Percentiles rank a stretch among this genome's conserved stretches.
Conservation (phyloP, 352 stramenopile species). For the Ophiocytium majus region DNA sequence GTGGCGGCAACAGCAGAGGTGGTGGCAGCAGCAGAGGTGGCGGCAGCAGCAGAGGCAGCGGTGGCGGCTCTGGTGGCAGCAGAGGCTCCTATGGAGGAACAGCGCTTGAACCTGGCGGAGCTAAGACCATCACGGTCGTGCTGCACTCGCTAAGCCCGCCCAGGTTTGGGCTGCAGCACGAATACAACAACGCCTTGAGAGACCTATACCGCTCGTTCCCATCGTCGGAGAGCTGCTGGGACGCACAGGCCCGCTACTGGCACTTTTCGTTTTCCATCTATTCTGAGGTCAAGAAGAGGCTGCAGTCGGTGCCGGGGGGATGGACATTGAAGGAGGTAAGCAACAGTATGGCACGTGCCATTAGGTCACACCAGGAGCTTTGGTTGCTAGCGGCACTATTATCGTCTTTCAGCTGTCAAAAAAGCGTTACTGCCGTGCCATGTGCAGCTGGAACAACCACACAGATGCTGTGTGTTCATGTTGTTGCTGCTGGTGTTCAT, state of each 20-base stretch:
- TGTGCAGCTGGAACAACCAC: background rate
- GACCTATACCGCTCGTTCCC: slow-evolving; percentile 6
- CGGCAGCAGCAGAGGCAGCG: background rate
- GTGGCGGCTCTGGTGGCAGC: background rate
- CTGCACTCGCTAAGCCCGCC: background rate
- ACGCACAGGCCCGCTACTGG: slow-evolving; percentile 16
- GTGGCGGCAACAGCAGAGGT: background rate
- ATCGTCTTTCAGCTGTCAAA: background rate
- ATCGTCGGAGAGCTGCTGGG: background rate
- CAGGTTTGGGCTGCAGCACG: slow-evolving; percentile 20
- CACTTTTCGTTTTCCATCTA: slow-evolving; percentile 15
- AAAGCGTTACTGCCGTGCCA: background rate
- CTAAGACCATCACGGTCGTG: slow-evolving; percentile 13
- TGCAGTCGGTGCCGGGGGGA: background rate
- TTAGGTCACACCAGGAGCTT: no score
- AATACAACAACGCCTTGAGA: background rate
- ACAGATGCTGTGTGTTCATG: no score
- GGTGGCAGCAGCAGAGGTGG: background rate
- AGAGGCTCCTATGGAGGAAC: background rate
- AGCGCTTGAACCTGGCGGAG: background rate
- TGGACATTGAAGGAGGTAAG: background rate
- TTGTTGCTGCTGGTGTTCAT: background rate
- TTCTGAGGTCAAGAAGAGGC: background rate
- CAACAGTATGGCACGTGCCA: background rate
- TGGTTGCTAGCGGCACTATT: no score